phyloP scores from a whole-genome alignment of 2,329 filamentous ascomycete species.

The Colletotrichum horii region DNA sequence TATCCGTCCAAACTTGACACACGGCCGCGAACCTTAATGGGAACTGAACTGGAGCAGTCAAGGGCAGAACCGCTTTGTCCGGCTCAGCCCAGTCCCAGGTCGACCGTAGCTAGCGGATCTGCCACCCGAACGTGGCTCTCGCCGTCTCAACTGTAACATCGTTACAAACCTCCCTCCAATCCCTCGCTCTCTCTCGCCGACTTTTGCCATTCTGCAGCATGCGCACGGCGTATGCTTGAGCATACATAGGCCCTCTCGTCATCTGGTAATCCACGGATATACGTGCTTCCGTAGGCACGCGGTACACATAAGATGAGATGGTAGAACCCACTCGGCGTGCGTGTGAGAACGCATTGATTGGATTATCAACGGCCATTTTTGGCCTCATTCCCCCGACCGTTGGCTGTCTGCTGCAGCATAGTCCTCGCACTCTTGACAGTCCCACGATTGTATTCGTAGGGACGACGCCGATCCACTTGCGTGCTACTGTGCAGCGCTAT shows the following conservation, averaged over 20 bases:
- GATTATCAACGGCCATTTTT: not conserved
- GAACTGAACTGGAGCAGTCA: not conserved
- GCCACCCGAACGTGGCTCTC: conserved; percentile 22
- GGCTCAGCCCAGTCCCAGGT: conserved; percentile 12
- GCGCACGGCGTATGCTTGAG: not conserved
- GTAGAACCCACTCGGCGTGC: not conserved
- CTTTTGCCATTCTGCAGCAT: not conserved
- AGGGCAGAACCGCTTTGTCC: conserved; percentile 13
- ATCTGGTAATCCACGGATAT: not conserved
- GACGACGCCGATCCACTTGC: conserved; percentile 10
- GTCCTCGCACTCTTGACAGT: not conserved
- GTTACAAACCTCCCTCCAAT: conserved; percentile 7
- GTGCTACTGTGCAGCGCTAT: conserved; percentile 4
- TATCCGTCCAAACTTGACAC: conserved; percentile 22
- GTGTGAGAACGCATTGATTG: not conserved
- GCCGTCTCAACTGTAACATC: conserved; percentile 20
- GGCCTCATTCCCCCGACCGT: not conserved
- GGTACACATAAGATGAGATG: not conserved
- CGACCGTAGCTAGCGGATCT: conserved; percentile 18
- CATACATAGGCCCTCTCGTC: not conserved
- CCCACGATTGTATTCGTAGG: not conserved
- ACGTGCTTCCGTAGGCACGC: not conserved
- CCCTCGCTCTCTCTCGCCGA: not conserved
- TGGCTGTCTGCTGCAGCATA: not conserved
- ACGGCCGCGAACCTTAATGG: conserved; percentile 15